Evolutionary conservation across 257 asterid genomes (phyloP).

Genomic region (Rehmannia glutinosa): DNA sequence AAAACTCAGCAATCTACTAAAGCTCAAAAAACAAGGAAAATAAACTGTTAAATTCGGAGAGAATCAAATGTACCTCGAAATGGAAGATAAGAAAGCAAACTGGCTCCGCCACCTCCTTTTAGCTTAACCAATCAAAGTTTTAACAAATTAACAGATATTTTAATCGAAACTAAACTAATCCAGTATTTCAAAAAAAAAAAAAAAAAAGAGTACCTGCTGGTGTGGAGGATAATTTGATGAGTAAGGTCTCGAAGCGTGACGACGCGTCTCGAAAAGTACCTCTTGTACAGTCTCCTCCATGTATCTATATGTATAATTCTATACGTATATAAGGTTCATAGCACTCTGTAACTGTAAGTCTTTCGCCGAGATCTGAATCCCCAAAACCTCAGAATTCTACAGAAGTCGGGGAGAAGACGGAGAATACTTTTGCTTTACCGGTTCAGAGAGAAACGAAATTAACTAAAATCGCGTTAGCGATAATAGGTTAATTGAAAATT

Average conservation of each 20-base stretch:
- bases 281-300: conserved; percentile 49
- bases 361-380: conserved; percentile 35
- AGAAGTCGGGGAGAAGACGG: conserved; percentile 16
- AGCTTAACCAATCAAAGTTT: conserved; percentile 39
- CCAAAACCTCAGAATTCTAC: conserved; percentile 19
- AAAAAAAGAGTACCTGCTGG: conserved; percentile 39
- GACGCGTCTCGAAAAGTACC: conserved; percentile 63
- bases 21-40: background rate
- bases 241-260: conserved; percentile 75
- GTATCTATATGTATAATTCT: background rate
- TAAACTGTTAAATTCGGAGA: background rate
- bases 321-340: background rate
- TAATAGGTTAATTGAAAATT: background rate
- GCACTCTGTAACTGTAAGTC: conserved; percentile 13
- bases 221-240: conserved; percentile 74
- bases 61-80: conserved; percentile 57
- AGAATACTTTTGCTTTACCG: background rate
- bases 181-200: background rate
- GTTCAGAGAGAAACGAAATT: background rate
- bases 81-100: conserved; percentile 58
- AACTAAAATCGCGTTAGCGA: conserved; percentile 7
- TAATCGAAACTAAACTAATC: conserved; percentile 8
- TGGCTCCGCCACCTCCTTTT: conserved; percentile 43
- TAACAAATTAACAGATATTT: conserved; percentile 17
- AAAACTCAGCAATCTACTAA: conserved; percentile 8